Conservation (phyloP, 768 basidiomycete species). For the Lactifluus echinatus region DNA sequence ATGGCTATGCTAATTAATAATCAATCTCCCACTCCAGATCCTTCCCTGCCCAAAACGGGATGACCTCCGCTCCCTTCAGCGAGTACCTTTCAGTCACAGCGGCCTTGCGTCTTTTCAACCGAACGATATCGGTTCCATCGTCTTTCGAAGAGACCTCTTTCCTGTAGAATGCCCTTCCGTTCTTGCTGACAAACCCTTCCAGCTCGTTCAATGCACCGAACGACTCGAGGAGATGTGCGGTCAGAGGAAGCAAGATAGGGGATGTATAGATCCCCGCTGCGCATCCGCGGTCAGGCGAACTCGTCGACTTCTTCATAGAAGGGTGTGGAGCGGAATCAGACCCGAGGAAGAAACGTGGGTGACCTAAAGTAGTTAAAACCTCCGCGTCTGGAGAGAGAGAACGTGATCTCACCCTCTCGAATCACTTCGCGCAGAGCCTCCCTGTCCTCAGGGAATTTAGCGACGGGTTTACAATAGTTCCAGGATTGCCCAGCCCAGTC, state of each 20-base stretch:
- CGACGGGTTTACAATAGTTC: conserved; percentile 97
- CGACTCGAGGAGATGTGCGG: conserved; percentile 80
- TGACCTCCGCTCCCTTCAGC: conserved; percentile 43
- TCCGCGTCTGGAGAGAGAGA: not conserved
- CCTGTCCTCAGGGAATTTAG: conserved; percentile 91
- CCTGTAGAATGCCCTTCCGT: conserved; percentile 78
- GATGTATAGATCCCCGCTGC: conserved; percentile 97
- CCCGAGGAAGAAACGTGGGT: conserved; percentile 94
- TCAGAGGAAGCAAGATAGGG: conserved; percentile 82
- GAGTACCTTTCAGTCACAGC: conserved; percentile 43
- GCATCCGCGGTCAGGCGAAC: conserved; percentile 64
- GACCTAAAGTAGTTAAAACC: conserved; percentile 40
- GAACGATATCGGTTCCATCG: conserved; percentile 29
- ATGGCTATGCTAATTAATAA: not conserved
- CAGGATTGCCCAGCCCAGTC: conserved; percentile 94
- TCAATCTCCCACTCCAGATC: conserved; percentile 57
- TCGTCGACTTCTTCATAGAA: conserved; percentile 53
- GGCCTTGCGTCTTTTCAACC: conserved; percentile 34
- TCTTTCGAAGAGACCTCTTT: conserved; percentile 25
- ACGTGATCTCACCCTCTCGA: conserved; percentile 45
- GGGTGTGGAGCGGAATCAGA: conserved; percentile 96
- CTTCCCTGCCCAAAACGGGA: conserved; percentile 87
- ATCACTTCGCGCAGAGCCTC: conserved; percentile 72
- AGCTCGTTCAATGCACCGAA: conserved; percentile 81
- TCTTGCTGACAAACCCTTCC: conserved; percentile 65